phyloP scores from a whole-genome alignment of 441 rosid species.

The Raphanus hybrid region DNA sequence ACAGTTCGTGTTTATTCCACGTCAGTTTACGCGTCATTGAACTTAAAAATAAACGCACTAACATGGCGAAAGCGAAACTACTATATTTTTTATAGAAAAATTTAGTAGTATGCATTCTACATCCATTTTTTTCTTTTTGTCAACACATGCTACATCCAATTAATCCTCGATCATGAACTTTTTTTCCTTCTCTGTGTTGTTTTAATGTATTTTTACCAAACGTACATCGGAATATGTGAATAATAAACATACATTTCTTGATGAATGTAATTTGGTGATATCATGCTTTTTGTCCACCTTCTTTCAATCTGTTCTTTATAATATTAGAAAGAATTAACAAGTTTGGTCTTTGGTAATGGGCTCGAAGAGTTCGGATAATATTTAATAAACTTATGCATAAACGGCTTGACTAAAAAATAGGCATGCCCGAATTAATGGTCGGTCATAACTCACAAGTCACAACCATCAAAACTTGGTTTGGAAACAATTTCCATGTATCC shows the following conservation, averaged over 20 bases:
- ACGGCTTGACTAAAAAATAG: conserved; percentile 36
- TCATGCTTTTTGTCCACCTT: conserved; percentile 34
- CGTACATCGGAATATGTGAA: background rate
- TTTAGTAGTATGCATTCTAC: no score
- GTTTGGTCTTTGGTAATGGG: conserved; percentile 40
- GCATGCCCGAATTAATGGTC: conserved; percentile 31
- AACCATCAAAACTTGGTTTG: conserved; percentile 1
- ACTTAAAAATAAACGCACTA: background rate
- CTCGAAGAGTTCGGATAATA: conserved; percentile 34
- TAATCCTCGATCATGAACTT: conserved; percentile 15
- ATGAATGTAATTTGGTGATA: conserved; percentile 24
- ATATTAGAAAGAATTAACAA: background rate
- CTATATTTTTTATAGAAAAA: no score
- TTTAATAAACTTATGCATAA: conserved; percentile 21
- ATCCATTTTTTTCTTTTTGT: background rate
- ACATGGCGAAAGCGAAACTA: background rate
- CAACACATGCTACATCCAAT: background rate
- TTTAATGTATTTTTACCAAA: background rate
- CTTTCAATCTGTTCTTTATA: conserved; percentile 20
- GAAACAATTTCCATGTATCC: background rate
- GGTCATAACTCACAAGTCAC: conserved; percentile 9
- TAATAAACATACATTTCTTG: conserved; percentile 4
- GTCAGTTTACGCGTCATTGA: conserved; percentile 27
- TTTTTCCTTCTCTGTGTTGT: background rate
- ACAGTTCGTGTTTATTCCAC: conserved; percentile 40